Evolutionary conservation across 225 moss, liverwort and hornwort genomes (phyloP), one percentile per base, ranked within the genome.

Genomic region (Marchantia paleacea): DNA sequence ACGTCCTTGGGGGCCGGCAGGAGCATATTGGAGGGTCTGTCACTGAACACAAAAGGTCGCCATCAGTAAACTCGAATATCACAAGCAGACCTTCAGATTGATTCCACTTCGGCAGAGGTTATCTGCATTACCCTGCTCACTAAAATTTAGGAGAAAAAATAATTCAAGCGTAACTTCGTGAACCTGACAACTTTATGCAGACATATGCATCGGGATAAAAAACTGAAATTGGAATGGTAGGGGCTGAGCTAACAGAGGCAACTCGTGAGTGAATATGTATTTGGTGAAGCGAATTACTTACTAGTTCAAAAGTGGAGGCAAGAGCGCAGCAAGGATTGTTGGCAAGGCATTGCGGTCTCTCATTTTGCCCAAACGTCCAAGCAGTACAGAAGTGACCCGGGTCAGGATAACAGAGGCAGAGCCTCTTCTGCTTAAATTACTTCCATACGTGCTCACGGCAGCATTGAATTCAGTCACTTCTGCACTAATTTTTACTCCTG

Each of bases 281-380:
- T 5, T 19, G 5, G 39, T 39, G 39, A 39, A 39, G 28, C 29
- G 26, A 8, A 18, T 6, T 12, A 78, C 85, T 81, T 76, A 85
- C 85, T 80, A 50, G 49, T 81, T 85, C 62, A 81, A 75, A 62
- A 83, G 66, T 57, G 88, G 85, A 72, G 88, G 83, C 31, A 85
- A 50, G 55, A 88, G 71, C 15, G 83, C 83, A 53, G 83, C 85
- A 20, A 83, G 26, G 39, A 78, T 81, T 1, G 63, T 81, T 13
- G 85, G 81, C 10, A 83, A 25, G 12, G 81, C 24, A 75, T 75
- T 80, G 8, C 54, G 69, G 64, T 72, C 69, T 54, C 85, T 72
- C 55, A 83, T 63, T 73, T 81, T 88, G 78, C 79, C 79, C 14
- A 85, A 67, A 55, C 72, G 78, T 62, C 81, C 83, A 55, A 85